phyloP scores from a whole-genome alignment of 108 stramenopile genomes.

The Skeletonema potamos region DNA sequence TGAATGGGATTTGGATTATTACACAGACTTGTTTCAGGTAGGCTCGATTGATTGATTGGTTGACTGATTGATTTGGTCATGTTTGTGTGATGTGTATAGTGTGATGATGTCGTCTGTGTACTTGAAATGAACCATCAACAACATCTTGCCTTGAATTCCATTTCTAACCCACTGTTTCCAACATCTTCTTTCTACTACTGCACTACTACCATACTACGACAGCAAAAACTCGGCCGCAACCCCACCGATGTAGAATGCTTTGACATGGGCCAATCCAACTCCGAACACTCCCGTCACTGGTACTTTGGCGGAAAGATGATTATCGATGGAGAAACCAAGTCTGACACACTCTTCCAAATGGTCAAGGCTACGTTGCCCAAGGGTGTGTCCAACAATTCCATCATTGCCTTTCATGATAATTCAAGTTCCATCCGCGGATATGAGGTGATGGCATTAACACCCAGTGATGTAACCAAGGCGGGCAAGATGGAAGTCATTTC shows the following conservation, averaged over 20 bases:
- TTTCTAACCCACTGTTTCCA: neutral
- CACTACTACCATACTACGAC: neutral
- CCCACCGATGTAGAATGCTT: conserved; percentile 99
- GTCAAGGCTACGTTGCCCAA: conserved; percentile 95
- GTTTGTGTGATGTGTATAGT: conserved; percentile 2
- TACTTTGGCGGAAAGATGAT: conserved; percentile 99
- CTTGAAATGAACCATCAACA: neutral
- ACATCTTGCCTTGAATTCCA: neutral
- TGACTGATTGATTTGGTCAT: neutral
- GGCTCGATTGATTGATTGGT: conserved; percentile 1
- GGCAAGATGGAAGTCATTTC: conserved; percentile 54
- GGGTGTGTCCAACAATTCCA: conserved; percentile 77
- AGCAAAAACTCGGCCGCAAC: conserved; percentile 92
- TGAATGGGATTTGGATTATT: conserved; percentile 98
- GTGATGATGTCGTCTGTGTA: neutral
- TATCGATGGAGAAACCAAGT: conserved; percentile 94
- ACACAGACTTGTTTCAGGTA: conserved; percentile 93
- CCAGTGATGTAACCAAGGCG: conserved; percentile 54
- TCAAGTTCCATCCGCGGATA: conserved; percentile 94
- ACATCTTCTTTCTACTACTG: neutral
- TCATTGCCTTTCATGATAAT: conserved; percentile 99
- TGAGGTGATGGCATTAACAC: conserved; percentile 62
- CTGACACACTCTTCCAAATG: conserved; percentile 94
- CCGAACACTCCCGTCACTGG: conserved; percentile 99
- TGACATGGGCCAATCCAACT: conserved; percentile 98